Conservation (phyloP, 225 moss, liverwort and hornwort species). For the Climacium dendroides region DNA sequence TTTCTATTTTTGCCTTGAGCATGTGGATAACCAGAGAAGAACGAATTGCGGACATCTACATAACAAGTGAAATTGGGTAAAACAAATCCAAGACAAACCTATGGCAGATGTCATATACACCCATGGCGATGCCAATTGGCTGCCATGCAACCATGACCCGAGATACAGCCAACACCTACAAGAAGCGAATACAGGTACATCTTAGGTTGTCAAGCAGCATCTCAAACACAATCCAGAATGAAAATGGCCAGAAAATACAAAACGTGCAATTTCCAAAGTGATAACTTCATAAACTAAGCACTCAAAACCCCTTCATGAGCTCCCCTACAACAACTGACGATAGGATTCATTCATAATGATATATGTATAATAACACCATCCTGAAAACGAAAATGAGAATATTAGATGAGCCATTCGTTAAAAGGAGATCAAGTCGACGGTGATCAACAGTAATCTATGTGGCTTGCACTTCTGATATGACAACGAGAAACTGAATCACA, state of each 20-base stretch:
- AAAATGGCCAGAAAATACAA: neutral
- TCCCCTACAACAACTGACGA: neutral
- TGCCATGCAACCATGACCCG: slow-evolving; percentile 97
- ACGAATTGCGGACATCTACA: neutral
- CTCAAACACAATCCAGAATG: neutral
- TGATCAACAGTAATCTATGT: neutral
- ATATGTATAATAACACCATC: neutral
- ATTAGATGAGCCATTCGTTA: neutral
- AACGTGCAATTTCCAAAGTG: neutral
- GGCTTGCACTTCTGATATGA: neutral
- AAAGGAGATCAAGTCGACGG: neutral
- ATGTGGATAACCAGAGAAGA: neutral
- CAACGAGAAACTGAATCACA: neutral
- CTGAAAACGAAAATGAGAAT: neutral
- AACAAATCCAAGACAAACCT: slow-evolving; percentile 31
- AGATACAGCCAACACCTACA: slow-evolving; percentile 85
- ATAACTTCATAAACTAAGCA: neutral
- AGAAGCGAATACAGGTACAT: neutral
- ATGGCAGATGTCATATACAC: slow-evolving; percentile 92
- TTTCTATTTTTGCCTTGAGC: neutral
- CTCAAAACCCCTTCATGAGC: neutral
- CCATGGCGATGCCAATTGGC: slow-evolving; percentile 93
- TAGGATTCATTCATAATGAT: neutral
- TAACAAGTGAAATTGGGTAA: neutral
- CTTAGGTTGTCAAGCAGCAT: neutral